Evolutionary conservation across 192 early-diverging fungal genomes (phyloP).

Genomic region (Globomyces pollinis-pini): DNA sequence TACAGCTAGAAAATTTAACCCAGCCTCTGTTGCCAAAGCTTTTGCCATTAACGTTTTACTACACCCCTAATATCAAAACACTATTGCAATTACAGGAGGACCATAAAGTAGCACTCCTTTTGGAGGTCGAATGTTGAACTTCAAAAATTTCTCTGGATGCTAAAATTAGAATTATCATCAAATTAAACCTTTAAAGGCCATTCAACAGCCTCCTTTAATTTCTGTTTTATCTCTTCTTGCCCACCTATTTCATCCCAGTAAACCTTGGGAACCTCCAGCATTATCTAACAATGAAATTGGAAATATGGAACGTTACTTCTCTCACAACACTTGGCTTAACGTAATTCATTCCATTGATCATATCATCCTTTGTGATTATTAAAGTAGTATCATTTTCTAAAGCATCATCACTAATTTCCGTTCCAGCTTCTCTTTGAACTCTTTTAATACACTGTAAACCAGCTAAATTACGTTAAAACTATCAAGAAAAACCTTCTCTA

Average conservation of each 20-base stretch:
- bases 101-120: slow-evolving; percentile 97
- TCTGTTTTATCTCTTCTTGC: slow-evolving; percentile 82
- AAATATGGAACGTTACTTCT: slow-evolving; percentile 39
- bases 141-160: slow-evolving; percentile 83
- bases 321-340: slow-evolving; percentile 78
- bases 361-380: slow-evolving; percentile 44
- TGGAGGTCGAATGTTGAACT: slow-evolving; percentile 88
- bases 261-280: slow-evolving; percentile 89
- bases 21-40: slow-evolving; percentile 91
- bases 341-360: slow-evolving; percentile 26
- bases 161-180: no score
- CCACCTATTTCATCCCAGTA: slow-evolving; percentile 93
- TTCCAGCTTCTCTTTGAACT: slow-evolving; percentile 9
- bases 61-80: no score
- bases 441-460: slow-evolving; percentile 69
- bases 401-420: slow-evolving; percentile 10
- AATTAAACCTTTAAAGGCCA: slow-evolving; percentile 81
- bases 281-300: slow-evolving; percentile 37
- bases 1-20: slow-evolving; percentile 95
- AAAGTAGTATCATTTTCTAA: neutral
- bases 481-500: no score
- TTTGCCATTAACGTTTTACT: slow-evolving; percentile 97
- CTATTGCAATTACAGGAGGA: no score
- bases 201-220: slow-evolving; percentile 90
- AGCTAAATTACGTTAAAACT: no score